These are phyloP conservation scores for Ogataea dorogensis DNA, from an alignment of 805 yeast species.

Conservation along the genomic window DNA sequence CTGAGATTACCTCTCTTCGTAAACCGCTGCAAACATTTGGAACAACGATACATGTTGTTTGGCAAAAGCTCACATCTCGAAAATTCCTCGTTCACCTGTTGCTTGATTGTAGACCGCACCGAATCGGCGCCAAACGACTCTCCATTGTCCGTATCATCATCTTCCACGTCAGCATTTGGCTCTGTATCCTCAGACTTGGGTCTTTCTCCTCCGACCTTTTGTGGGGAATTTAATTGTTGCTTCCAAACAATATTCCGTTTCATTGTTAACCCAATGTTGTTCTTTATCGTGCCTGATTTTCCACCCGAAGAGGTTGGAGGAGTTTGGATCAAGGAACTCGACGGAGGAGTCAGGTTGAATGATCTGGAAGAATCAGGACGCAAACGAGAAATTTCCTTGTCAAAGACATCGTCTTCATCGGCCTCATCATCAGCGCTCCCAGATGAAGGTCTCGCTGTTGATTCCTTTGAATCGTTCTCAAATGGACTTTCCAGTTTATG, in stretches of 20 bases:
- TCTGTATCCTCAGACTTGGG: no score
- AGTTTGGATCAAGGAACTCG: slow-evolving; percentile 7
- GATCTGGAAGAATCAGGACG: neutral
- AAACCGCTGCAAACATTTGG: slow-evolving; percentile 22
- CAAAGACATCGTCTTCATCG: slow-evolving; percentile 3
- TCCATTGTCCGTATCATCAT: slow-evolving; percentile 11
- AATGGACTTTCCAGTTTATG: slow-evolving; percentile 1
- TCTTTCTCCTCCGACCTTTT: slow-evolving; percentile 3
- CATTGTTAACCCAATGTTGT: no score
- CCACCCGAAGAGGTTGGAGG: slow-evolving; percentile 13
- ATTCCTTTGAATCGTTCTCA: neutral
- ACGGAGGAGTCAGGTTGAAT: slow-evolving; percentile 5
- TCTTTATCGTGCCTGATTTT: slow-evolving; percentile 2
- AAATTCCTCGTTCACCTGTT: slow-evolving; percentile 23
- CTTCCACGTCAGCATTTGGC: no score
- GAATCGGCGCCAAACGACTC: neutral
- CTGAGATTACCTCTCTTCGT: slow-evolving; percentile 28
- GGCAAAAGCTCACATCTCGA: slow-evolving; percentile 20
- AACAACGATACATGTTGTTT: slow-evolving; percentile 23
- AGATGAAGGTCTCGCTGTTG: slow-evolving; percentile 1
- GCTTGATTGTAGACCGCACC: slow-evolving; percentile 10
- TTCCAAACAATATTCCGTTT: slow-evolving; percentile 5
- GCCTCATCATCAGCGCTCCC: slow-evolving; percentile 5
- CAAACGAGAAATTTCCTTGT: slow-evolving; percentile 1
- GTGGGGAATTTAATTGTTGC: neutral